phyloP scores from a whole-genome alignment of 441 rosid genomes.

The Brassica balearica region DNA sequence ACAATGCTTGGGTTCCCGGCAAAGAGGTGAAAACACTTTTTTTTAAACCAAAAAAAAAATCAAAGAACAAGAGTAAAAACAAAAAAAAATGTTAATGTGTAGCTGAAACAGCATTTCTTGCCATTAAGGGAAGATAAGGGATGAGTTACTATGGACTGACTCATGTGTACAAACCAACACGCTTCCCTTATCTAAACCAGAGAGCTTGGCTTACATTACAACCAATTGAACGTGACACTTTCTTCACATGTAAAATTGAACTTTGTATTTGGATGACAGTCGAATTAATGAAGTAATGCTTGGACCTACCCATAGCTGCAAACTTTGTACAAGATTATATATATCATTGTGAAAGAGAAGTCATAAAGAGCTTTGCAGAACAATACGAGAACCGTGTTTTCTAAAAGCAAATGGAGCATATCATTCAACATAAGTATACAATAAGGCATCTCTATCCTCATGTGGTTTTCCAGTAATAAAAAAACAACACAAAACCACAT shows the following conservation, averaged over 20 bases:
- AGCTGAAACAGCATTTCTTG: neutral
- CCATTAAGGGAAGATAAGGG: conserved; percentile 2
- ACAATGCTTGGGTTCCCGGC: too few species aligned
- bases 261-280: neutral
- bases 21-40: too few species aligned
- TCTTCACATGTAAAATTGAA: neutral
- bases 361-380: conserved; percentile 1
- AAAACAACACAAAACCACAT: conserved; percentile 43
- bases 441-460: conserved; percentile 36
- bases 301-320: neutral
- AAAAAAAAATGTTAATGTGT: neutral
- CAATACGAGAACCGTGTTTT: neutral
- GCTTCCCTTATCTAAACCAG: neutral
- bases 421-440: conserved; percentile 34
- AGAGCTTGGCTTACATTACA: neutral
- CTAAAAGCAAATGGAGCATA: neutral
- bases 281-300: neutral
- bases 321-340: neutral
- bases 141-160: neutral
- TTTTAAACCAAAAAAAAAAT: neutral
- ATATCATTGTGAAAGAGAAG: neutral
- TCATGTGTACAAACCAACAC: neutral
- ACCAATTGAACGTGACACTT: neutral
- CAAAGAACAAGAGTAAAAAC: neutral
- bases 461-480: conserved; percentile 44